Evolutionary conservation across 2,329 filamentous ascomycete genomes (phyloP), one percentile per base, ranked within the genome.

Genomic region (Aspergillus fijiensis): DNA sequence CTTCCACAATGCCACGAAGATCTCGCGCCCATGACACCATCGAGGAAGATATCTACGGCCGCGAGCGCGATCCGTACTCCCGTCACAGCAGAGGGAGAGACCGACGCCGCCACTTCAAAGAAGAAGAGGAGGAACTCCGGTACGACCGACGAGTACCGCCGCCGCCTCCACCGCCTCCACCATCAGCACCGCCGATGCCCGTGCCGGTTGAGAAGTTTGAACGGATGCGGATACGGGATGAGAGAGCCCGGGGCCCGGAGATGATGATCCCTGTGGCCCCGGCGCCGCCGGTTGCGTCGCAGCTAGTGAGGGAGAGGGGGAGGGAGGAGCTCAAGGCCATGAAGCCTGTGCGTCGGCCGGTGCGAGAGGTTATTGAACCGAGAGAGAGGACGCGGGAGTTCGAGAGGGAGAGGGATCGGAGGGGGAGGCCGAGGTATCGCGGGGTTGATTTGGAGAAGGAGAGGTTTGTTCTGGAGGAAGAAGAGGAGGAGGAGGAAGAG

Each of bases 201-300:
- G 39, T 45, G 16, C 39, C 39, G 39, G 82, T 72, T 72, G 84
- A 69, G 68, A 72, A 73, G 31, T 69, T 74, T n/a, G 74, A 76
- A 42, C 72, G 74, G 16, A 67, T 76, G 55, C 77, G 78, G 21
- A 69, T 78, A 11, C 75, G 77, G 45, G 77, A 78, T 16, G 68
- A 67, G 39, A 16, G 39, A 19, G 39, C 16, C 14, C n/a, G 39
- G 6, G 39, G n/a, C 7, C 39, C 39, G 14, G 16, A 45, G 16
- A 45, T 45, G 39, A 45, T 19, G 14, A 16, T 45, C 2, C 39
- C 39, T 45, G 39, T 45, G 14, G 12, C 39, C 12, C 39, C 39
- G 7, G 12, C 39, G 16, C 39, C 39, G 16, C 39, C 39, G 33
- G 33, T 35, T 35, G 33, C 33, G 5, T 10, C 33, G 39, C 14